A percentile compares a stretch with the other conserved stretches of the same genome.
Evolutionary conservation across 1,284 basidiomycete species (phyloP).

Genomic region (Rugiboletus extremiorientalis): DNA sequence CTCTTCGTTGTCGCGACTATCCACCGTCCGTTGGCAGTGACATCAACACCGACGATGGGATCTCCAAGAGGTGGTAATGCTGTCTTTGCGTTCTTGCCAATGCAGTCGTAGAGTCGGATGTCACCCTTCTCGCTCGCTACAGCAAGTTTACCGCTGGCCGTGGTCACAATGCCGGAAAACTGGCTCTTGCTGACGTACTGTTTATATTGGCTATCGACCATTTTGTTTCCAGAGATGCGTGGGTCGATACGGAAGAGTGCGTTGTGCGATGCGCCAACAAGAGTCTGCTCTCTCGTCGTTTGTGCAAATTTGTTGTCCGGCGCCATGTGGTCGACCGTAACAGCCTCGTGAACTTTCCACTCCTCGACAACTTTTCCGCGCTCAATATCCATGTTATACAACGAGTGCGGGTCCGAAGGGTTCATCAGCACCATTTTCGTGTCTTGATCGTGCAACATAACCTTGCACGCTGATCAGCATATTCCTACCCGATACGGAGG

Average conservation of each 20-base stretch:
- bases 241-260: slow-evolving; percentile 98
- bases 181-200: slow-evolving; percentile 95
- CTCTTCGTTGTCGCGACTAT: slow-evolving; percentile 96
- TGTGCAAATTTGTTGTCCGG: slow-evolving; percentile 96
- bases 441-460: slow-evolving; percentile 98
- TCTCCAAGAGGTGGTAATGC: slow-evolving; percentile 95
- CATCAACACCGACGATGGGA: slow-evolving; percentile 94
- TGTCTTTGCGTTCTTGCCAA: slow-evolving; percentile 99
- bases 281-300: slow-evolving; percentile 89
- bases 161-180: slow-evolving; percentile 93
- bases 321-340: slow-evolving; percentile 86
- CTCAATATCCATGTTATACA: slow-evolving; percentile 94
- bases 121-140: slow-evolving; percentile 97
- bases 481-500: neutral
- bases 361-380: slow-evolving; percentile 98
- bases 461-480: slow-evolving; percentile 44
- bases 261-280: slow-evolving; percentile 93
- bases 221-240: slow-evolving; percentile 85
- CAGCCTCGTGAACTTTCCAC: slow-evolving; percentile 93
- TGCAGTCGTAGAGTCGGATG: slow-evolving; percentile 91
- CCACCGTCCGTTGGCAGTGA: slow-evolving; percentile 92
- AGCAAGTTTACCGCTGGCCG: slow-evolving; percentile 83
- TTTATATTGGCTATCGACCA: slow-evolving; percentile 95
- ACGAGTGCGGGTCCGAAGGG: slow-evolving; percentile 76
- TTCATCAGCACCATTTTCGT: slow-evolving; percentile 95